A percentile compares a stretch with the other conserved stretches of the same genome.
Conservation (phyloP, 192 early-diverging fungal genomes). For the Gonapodya prolifera region DNA sequence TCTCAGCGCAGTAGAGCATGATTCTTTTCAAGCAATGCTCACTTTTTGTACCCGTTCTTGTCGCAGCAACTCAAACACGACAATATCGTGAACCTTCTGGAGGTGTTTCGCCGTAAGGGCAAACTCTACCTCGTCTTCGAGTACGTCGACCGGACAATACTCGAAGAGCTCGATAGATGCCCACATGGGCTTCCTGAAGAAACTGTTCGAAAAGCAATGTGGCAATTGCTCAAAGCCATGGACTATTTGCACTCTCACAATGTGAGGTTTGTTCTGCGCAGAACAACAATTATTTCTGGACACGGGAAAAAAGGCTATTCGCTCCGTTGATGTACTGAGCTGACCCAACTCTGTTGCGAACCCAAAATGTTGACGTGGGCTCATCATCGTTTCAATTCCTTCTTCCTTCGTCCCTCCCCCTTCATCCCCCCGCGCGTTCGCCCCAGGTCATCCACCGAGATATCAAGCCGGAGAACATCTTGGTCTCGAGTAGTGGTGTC, state of each 20-base stretch:
- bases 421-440: background rate
- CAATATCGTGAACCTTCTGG: constrained; percentile 53
- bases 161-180: constrained; percentile 46
- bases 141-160: constrained; percentile 51
- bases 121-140: constrained; percentile 55
- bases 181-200: constrained; percentile 45
- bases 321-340: too few species aligned
- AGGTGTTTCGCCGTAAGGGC: constrained; percentile 48
- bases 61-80: constrained; percentile 50
- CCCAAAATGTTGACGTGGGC: background rate
- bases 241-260: constrained; percentile 53
- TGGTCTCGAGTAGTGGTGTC: constrained; percentile 41
- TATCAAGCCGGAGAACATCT: constrained; percentile 55
- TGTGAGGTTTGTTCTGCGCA: constrained; percentile 15
- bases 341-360: too few species aligned
- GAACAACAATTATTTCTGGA: background rate
- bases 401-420: background rate
- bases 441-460: constrained; percentile 44
- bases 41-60: constrained; percentile 4
- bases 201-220: constrained; percentile 45
- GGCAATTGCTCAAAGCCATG: constrained; percentile 51
- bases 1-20: constrained; percentile 10
- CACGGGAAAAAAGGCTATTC: too few species aligned
- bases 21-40: background rate
- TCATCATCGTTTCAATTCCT: background rate